Percentiles rank a stretch among this genome's conserved stretches.
Conservation (phyloP, 1,284 basidiomycete species). For the Pulveroboletus sp. region DNA sequence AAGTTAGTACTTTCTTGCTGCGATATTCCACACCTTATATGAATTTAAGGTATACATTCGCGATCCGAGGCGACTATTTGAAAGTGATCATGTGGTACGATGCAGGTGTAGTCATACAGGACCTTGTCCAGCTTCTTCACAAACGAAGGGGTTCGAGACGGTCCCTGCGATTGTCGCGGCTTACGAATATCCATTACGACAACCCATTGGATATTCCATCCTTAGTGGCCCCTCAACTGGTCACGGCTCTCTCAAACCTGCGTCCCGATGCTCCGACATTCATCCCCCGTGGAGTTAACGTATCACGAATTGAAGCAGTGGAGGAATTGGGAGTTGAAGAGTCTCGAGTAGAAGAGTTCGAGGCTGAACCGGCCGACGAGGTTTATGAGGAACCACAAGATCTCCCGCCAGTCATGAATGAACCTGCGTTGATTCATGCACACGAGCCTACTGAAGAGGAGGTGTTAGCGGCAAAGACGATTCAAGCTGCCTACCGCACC, state of each 20-base stretch:
- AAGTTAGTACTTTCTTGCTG: not conserved
- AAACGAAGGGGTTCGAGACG: conserved; percentile 7
- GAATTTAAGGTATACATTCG: conserved; percentile 13
- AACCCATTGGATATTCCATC: conserved; percentile 23
- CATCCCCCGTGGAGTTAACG: conserved; percentile 5
- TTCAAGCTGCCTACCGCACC: conserved; percentile 21
- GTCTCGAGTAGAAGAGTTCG: not conserved
- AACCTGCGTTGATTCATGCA: conserved; percentile 13
- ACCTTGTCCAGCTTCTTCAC: conserved; percentile 30
- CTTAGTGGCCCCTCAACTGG: conserved; percentile 21
- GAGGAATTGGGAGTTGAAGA: conserved; percentile 6
- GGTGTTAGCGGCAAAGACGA: conserved; percentile 18
- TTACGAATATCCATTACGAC: conserved; percentile 22
- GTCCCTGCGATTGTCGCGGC: conserved; percentile 10
- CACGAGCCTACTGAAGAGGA: conserved; percentile 28
- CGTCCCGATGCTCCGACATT: conserved; percentile 17
- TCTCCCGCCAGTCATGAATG: not conserved
- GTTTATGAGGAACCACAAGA: conserved; percentile 24
- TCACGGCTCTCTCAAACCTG: conserved; percentile 18
- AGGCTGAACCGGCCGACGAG: conserved; percentile 19
- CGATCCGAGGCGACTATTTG: conserved; percentile 14
- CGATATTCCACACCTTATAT: not conserved
- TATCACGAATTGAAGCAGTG: not conserved
- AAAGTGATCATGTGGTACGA: conserved; percentile 22
- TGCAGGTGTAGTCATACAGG: conserved; percentile 17